These are phyloP conservation scores for Chlorella sp. DNA, from an alignment of 139 green algal species.

Conservation along the genomic window DNA sequence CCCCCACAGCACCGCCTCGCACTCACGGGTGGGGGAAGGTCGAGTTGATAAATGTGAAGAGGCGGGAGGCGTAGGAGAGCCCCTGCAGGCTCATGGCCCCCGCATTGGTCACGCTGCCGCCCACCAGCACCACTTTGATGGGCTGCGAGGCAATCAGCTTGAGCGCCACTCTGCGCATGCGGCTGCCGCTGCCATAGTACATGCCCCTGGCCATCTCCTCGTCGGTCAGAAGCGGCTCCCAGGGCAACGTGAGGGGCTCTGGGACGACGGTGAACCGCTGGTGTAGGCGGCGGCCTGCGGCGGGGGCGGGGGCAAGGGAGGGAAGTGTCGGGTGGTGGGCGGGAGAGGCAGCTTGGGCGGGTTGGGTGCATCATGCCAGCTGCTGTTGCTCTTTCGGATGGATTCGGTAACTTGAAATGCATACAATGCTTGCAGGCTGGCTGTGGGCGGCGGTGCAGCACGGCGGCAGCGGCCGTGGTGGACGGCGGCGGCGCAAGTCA, in stretches of 20 bases:
- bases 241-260: neutral
- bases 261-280: neutral
- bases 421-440: too few species aligned
- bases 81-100: neutral
- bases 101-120: neutral
- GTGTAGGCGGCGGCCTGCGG: neutral
- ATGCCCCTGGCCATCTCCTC: neutral
- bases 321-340: neutral
- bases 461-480: too few species aligned
- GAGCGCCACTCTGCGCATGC: neutral
- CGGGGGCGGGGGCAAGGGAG: neutral
- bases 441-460: too few species aligned
- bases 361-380: neutral
- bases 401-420: too few species aligned
- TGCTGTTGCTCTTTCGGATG: too few species aligned
- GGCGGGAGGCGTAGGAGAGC: neutral
- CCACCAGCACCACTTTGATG: constrained; percentile 7
- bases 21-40: neutral
- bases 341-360: neutral
- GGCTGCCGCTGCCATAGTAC: neutral
- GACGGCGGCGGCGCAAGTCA: too few species aligned
- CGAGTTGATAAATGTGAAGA: neutral
- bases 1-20: neutral
- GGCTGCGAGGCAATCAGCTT: neutral
- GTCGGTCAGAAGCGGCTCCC: neutral